phyloP scores from a whole-genome alignment of 306 rosid species.

The Spatholobus suberectus region DNA sequence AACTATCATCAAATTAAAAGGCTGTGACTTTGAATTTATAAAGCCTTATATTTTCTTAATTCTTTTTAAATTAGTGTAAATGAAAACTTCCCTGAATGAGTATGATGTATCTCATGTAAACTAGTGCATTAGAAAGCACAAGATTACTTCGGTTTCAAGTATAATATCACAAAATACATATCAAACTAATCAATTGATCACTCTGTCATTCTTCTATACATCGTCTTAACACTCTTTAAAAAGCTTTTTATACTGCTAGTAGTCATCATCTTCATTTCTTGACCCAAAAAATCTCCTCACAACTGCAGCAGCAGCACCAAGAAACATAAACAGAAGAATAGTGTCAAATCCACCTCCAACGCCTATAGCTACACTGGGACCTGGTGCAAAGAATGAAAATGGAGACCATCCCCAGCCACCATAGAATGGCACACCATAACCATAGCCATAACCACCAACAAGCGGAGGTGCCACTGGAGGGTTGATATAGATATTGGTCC shows the following conservation, averaged over 20 bases:
- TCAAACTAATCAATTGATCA: neutral
- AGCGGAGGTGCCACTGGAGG: constrained; percentile 91
- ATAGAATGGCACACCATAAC: constrained; percentile 75
- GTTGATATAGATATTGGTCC: constrained; percentile 87
- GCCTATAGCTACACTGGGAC: constrained; percentile 85
- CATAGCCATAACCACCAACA: constrained; percentile 88
- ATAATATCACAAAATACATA: constrained; percentile 28
- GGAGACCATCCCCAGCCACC: constrained; percentile 99
- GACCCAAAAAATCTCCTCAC: constrained; percentile 70
- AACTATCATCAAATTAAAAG: neutral
- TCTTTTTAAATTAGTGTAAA: neutral
- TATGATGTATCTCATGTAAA: neutral
- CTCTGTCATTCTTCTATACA: constrained; percentile 8
- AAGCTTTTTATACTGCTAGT: neutral
- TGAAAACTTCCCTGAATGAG: neutral
- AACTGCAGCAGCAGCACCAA: constrained; percentile 85
- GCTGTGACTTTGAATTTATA: neutral
- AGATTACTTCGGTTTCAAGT: constrained; percentile 20
- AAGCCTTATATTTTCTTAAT: neutral
- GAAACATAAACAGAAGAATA: constrained; percentile 63
- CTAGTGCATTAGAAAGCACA: neutral
- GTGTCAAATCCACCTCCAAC: constrained; percentile 89
- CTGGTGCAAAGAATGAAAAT: constrained; percentile 91
- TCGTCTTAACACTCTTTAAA: neutral
- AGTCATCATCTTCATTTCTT: constrained; percentile 62